Evolutionary conservation across 2,329 filamentous ascomycete genomes (phyloP), one percentile per base, ranked within the genome.

Genomic region (Aureobasidium melanogenum): DNA sequence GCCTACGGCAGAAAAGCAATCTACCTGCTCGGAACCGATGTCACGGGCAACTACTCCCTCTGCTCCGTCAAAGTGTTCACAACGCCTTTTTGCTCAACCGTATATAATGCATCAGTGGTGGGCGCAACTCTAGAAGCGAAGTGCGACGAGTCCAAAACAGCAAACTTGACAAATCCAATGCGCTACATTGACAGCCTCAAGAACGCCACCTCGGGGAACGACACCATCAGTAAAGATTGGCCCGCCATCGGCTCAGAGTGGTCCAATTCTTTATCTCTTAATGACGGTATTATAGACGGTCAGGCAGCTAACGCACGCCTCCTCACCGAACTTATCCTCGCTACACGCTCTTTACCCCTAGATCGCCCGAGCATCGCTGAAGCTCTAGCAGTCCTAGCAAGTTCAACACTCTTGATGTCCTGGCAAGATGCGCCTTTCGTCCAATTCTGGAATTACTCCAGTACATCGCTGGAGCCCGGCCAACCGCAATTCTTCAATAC

Each of bases 291-390:
- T 10, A 68, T 69, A 63, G 74, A 78, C 36, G 77, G 68, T 6
- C 71, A 75, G 52, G 76, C 76, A 3, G 74, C 73, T 36, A 80
- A 77, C 46, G 73, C 76, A 0, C 69, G 78, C 0, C 65, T 80
- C 0, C 66, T 80, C 4, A 77, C 72, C 10, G 74, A 80, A 51
- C 66, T 79, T 43, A 75, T 79, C 19, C 64, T 78, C 1, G 69
- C 70, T 0, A 56, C 60, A 1, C 66, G 70, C 1, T 65, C 72
- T 9, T 77, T 89, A 0, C 75, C 80, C 36, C 71, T 77, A 0
- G 68, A 72, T 0, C 71, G 86, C 0, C 89, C 89, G 0, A 89
- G 85, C 2, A 78, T 89, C n/a, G 85, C 84, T 0, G 89, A 94
- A 72, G 86, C 86, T 0, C 70, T 94, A 0, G 87, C 88, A 0